These are phyloP conservation scores for Pyrrhoderma noxium DNA, from an alignment of 1,284 basidiomycete genomes.

Conservation along the genomic window DNA sequence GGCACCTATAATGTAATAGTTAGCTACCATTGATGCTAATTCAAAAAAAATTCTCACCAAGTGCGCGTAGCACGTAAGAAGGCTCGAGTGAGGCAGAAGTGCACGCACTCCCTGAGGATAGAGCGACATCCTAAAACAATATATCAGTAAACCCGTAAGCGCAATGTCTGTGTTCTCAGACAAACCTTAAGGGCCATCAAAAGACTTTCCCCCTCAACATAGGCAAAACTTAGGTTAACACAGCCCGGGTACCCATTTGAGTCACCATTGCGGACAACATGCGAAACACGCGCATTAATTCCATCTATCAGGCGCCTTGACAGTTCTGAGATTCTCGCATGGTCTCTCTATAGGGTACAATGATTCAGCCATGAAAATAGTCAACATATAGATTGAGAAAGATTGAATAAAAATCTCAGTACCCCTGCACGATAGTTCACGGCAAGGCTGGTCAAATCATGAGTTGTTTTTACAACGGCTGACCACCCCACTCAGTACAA, in stretches of 20 bases:
- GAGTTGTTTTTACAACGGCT: slow-evolving; percentile 13
- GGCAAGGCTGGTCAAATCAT: slow-evolving; percentile 40
- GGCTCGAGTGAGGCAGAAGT: slow-evolving; percentile 98
- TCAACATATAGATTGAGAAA: background rate
- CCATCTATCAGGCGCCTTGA: slow-evolving; percentile 79
- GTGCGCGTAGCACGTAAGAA: slow-evolving; percentile 94
- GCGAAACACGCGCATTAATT: slow-evolving; percentile 79
- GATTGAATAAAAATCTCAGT: slow-evolving; percentile 61
- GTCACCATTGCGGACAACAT: slow-evolving; percentile 94
- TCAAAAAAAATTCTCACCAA: slow-evolving; percentile 46
- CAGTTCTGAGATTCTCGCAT: slow-evolving; percentile 67
- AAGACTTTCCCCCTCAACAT: slow-evolving; percentile 96
- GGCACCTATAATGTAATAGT: slow-evolving; percentile 47
- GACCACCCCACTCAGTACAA: slow-evolving; percentile 12
- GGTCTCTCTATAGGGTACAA: slow-evolving; percentile 60
- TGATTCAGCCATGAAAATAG: background rate
- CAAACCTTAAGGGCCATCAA: slow-evolving; percentile 97
- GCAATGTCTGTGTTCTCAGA: slow-evolving; percentile 22
- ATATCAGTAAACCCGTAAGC: slow-evolving; percentile 1
- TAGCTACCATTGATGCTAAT: slow-evolving; percentile 3
- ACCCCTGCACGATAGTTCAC: slow-evolving; percentile 82
- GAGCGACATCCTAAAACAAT: slow-evolving; percentile 73
- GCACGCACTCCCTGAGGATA: slow-evolving; percentile 97
- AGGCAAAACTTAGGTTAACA: slow-evolving; percentile 93
- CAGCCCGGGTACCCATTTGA: slow-evolving; percentile 84